phyloP scores from a whole-genome alignment of 2,329 filamentous ascomycete species.

The Pestalotiopsis sp. region DNA sequence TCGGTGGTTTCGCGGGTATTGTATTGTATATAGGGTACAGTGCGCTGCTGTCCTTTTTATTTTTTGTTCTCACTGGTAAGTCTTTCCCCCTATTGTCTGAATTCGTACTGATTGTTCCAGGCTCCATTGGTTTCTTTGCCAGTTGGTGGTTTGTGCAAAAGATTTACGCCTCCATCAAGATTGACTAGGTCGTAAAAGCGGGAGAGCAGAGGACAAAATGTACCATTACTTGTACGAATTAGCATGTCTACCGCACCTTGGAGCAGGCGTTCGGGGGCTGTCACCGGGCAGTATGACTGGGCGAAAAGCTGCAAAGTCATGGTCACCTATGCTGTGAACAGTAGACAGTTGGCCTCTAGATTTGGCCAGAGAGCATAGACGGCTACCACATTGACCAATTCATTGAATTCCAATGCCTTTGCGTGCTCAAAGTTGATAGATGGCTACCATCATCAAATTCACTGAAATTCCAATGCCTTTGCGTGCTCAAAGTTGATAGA shows the following conservation, averaged over 20 bases:
- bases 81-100: constrained; percentile 20
- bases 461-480: no score
- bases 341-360: no score
- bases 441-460: no score
- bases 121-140: constrained; percentile 92
- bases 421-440: background rate
- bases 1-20: constrained; percentile 81
- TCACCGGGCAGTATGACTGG: background rate
- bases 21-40: constrained; percentile 95
- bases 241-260: background rate
- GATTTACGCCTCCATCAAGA: constrained; percentile 98
- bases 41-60: constrained; percentile 82
- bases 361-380: no score
- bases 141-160: constrained; percentile 93
- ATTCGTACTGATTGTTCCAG: constrained; percentile 45
- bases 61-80: constrained; percentile 93
- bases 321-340: background rate
- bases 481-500: background rate
- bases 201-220: background rate
- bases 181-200: constrained; percentile 65
- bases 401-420: no score
- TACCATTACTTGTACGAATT: background rate
- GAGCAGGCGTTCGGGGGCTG: background rate
- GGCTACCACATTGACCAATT: no score
- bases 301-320: no score